These are phyloP conservation scores for Amylostereum chailletii DNA, from an alignment of 1,284 basidiomycete genomes.

Conservation along the genomic window DNA sequence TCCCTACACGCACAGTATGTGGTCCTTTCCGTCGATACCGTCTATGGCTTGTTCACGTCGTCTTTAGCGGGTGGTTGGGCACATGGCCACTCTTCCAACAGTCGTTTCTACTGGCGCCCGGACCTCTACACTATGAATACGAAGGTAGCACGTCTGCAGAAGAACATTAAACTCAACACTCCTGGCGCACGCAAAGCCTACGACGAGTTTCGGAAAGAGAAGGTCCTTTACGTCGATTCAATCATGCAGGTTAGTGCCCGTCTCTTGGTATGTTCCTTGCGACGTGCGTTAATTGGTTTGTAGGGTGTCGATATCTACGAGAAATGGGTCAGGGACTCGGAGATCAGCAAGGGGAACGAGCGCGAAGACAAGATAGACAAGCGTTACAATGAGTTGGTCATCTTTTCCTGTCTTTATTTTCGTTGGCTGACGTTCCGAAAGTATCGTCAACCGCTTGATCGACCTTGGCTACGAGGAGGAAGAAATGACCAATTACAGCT, in stretches of 20 bases:
- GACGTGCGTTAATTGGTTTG: not conserved
- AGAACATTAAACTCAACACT: conserved; percentile 16
- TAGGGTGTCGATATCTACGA: conserved; percentile 6
- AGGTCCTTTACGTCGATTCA: conserved; percentile 14
- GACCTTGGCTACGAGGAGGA: conserved; percentile 3
- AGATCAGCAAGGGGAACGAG: not conserved
- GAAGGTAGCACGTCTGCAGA: conserved; percentile 13
- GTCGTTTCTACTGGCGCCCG: conserved; percentile 24
- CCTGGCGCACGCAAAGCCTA: conserved; percentile 18
- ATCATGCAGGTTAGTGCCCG: conserved; percentile 12
- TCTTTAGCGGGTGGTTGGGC: conserved; percentile 22
- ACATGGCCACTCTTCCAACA: conserved; percentile 17
- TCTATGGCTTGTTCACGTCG: not conserved
- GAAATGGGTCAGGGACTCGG: conserved; percentile 4
- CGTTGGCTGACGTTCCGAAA: not conserved
- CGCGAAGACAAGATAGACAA: not conserved
- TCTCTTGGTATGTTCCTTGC: not conserved
- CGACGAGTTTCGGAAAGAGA: conserved; percentile 18
- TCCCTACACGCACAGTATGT: conserved; percentile 22
- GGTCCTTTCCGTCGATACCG: not conserved
- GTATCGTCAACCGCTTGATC: conserved; percentile 4
- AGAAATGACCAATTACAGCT: conserved; percentile 1
- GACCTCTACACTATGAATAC: conserved; percentile 20
- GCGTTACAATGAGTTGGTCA: conserved; percentile 5
- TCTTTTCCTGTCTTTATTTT: not conserved